Evolutionary conservation across 2,329 filamentous ascomycete genomes (phyloP).

Genomic region (Stenocarpella maydis): DNA sequence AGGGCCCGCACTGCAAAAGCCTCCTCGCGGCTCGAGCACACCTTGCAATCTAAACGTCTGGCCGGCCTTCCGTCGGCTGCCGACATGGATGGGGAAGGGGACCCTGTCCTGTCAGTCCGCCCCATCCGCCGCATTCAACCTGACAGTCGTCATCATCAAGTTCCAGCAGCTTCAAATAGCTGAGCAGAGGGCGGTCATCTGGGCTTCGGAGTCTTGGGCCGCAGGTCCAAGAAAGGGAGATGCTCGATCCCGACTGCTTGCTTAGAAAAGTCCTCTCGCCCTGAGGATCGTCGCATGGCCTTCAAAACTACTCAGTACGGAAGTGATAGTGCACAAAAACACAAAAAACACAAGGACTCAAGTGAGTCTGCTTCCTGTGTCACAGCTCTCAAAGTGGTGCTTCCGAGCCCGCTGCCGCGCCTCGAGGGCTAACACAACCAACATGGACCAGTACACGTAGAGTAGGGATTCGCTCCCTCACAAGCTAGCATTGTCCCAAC

Average conservation of each 20-base stretch:
- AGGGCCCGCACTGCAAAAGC: conserved; percentile 15
- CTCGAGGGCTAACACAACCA: not conserved
- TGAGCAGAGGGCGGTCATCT: not conserved
- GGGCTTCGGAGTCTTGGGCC: not conserved
- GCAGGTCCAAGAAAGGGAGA: not conserved
- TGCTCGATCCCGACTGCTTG: not conserved
- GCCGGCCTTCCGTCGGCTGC: conserved; percentile 14
- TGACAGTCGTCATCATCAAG: conserved; percentile 1
- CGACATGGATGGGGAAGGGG: conserved; percentile 13
- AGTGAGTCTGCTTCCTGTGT: too few relatives aligned
- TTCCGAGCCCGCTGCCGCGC: not conserved
- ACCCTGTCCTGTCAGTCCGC: conserved; percentile 29
- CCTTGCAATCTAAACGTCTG: conserved; percentile 30
- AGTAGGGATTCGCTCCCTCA: not conserved
- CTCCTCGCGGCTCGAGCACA: conserved; percentile 32
- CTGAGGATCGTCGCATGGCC: not conserved
- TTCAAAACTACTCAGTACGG: not conserved
- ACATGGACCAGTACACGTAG: not conserved
- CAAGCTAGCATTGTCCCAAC: not conserved
- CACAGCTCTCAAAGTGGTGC: not conserved
- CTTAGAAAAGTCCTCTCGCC: not conserved
- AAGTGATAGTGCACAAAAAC: too few relatives aligned
- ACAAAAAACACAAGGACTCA: too few relatives aligned
- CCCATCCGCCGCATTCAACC: conserved; percentile 15
- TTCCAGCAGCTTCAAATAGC: not conserved